These are phyloP conservation scores for Cladosporium sp. DNA, from an alignment of 2,329 filamentous ascomycete species.

Conservation along the genomic window DNA sequence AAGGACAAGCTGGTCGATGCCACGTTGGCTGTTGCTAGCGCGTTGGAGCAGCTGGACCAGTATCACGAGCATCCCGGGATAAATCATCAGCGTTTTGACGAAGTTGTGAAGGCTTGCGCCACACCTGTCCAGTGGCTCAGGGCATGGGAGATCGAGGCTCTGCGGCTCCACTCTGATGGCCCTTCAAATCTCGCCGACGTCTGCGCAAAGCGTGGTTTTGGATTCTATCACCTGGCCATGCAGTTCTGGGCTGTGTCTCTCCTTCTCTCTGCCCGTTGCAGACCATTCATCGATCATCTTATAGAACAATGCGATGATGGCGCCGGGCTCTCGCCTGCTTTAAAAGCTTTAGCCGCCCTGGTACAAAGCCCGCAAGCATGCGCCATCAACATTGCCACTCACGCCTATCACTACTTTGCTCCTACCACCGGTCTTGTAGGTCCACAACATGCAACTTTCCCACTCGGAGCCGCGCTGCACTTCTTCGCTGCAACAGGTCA, in stretches of 20 bases:
- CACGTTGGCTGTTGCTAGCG: neutral
- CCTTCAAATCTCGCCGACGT: neutral
- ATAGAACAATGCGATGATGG: neutral
- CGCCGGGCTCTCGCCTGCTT: neutral
- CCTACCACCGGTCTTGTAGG: neutral
- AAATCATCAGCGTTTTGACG: neutral
- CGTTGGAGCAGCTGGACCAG: neutral
- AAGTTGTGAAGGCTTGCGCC: neutral
- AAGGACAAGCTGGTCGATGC: slow-evolving; percentile 1
- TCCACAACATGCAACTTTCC: neutral
- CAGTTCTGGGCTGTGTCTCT: neutral
- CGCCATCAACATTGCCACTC: neutral
- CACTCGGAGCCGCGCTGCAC: neutral
- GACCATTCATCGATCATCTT: neutral
- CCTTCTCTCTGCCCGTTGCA: neutral
- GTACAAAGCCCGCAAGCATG: neutral
- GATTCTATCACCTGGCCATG: neutral
- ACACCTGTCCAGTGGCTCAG: neutral
- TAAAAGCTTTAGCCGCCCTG: neutral
- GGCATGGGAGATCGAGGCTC: neutral
- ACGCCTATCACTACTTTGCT: neutral
- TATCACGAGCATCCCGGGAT: no score
- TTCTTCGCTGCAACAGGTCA: neutral
- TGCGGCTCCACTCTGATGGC: neutral
- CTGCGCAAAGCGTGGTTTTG: neutral